Base-by-base conservation (phyloP, 192 early-diverging fungal species). In the Jimgerdemannia flammicorona region DNA sequence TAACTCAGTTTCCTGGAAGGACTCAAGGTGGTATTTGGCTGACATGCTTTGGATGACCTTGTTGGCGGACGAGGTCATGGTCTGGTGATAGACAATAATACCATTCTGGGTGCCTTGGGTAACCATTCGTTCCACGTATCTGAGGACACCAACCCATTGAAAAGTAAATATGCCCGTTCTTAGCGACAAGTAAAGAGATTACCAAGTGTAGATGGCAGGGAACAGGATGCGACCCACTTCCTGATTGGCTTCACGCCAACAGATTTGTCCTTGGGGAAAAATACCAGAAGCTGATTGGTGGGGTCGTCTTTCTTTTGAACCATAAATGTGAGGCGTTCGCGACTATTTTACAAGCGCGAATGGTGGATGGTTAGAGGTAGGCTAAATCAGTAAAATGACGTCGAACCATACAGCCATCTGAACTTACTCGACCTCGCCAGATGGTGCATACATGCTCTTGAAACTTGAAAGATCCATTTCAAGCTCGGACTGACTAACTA, bases 231-330 rank as follows among this genome's bases (percentile, higher is more conserved):
- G 64, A 72, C 83, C 66, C 91, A 97, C 89, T 93, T 92, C 85
- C 90, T 93, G 74, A 98, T 93, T 17, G 93, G 91, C 74, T 94
- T 94, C 43, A 98, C 92, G 70, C 98, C 96, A 17, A 99, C 92
- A 4, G 92, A 91, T 49, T 89, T 86, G 64, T 93, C 95, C 44
- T 95, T 95, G 9, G 95, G 93, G 87, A 99, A 98, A 77, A 96
- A 96, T 7, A 97, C 93, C 44, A 97, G 88, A 76, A 97, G 87
- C 76, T 95, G 93, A 72, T 95, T 95, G 43, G 87, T 88, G 4
- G 91, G 91, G 79, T 95, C 90, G 75, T 92, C 88, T 75, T 90
- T 87, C 77, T 92, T 93, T 74, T 93, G 89, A 42, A 97, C 94
- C 43, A 95, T 86, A 83, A 96, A 96, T 20, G 92, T 95, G 82